Percentiles rank a stretch among this genome's conserved stretches.
Conservation (phyloP, 495 filamentous ascomycete species). For the Aspergillus hancockii region DNA sequence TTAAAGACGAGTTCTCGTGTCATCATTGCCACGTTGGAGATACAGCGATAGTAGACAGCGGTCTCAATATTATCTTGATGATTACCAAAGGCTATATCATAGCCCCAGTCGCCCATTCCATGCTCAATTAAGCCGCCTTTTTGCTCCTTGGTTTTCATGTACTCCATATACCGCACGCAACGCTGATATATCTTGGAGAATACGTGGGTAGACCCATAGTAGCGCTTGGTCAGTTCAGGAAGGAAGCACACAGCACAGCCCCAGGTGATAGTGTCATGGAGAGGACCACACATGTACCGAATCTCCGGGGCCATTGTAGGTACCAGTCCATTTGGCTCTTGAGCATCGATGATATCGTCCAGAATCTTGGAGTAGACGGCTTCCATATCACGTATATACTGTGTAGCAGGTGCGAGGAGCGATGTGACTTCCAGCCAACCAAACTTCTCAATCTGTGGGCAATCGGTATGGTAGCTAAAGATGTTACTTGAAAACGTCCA, state of each 20-base stretch:
- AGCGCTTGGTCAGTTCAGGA: slow-evolving; percentile 26
- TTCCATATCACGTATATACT: slow-evolving; percentile 35
- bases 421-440: slow-evolving; percentile 34
- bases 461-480: slow-evolving; percentile 36
- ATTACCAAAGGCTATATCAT: slow-evolving; percentile 32
- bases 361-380: slow-evolving; percentile 31
- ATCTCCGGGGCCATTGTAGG: slow-evolving; percentile 35
- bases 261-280: slow-evolving; percentile 35
- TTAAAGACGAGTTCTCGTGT: slow-evolving; percentile 24
- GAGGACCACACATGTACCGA: slow-evolving; percentile 34
- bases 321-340: slow-evolving; percentile 29
- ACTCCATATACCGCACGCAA: slow-evolving; percentile 32
- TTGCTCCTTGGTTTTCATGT: slow-evolving; percentile 29
- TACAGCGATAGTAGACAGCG: slow-evolving; percentile 32
- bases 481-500: slow-evolving; percentile 32
- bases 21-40: slow-evolving; percentile 29
- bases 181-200: slow-evolving; percentile 24
- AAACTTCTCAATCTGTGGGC: slow-evolving; percentile 35
- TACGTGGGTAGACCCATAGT: slow-evolving; percentile 30
- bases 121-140: slow-evolving; percentile 30
- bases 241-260: slow-evolving; percentile 30
- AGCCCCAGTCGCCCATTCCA: slow-evolving; percentile 32
- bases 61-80: slow-evolving; percentile 36
- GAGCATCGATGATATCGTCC: slow-evolving; percentile 31
- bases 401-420: slow-evolving; percentile 30